These are phyloP conservation scores for Salix koriyanagi DNA, from an alignment of 345 rosid genomes.

Conservation along the genomic window DNA sequence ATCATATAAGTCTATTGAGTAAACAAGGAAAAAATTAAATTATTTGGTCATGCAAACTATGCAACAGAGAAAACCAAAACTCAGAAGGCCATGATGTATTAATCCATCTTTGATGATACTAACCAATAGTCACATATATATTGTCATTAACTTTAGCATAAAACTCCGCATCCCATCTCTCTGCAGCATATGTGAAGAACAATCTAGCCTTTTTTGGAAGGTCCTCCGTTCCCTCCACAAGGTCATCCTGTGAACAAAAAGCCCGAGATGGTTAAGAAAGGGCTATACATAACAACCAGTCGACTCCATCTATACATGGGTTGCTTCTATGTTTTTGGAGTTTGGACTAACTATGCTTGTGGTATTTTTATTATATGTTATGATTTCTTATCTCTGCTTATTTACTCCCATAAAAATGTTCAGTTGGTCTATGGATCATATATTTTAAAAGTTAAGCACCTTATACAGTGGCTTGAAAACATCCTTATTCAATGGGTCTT, in stretches of 20 bases:
- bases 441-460: not conserved
- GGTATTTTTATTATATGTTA: not conserved
- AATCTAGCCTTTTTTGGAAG: conserved; percentile 45
- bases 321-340: not conserved
- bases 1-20: no score
- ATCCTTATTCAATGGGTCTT: no score
- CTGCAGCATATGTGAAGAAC: conserved; percentile 46
- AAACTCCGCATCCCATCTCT: conserved; percentile 71
- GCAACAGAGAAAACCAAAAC: not conserved
- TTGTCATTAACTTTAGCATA: conserved; percentile 73
- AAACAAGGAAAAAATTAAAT: no score
- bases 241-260: conserved; percentile 39
- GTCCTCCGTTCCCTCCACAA: conserved; percentile 51
- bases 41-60: no score
- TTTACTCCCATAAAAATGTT: not conserved
- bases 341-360: not conserved
- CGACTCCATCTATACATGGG: not conserved
- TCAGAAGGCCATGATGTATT: not conserved
- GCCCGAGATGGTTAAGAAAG: not conserved
- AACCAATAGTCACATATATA: conserved; percentile 68
- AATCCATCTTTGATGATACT: not conserved
- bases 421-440: not conserved
- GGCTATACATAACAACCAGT: conserved; percentile 3
- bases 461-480: not conserved
- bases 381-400: not conserved